Percentiles rank a stretch among this genome's conserved stretches.
These are phyloP conservation scores for Coprinopsis sp. DNA, from an alignment of 768 basidiomycete species.

Conservation along the genomic window DNA sequence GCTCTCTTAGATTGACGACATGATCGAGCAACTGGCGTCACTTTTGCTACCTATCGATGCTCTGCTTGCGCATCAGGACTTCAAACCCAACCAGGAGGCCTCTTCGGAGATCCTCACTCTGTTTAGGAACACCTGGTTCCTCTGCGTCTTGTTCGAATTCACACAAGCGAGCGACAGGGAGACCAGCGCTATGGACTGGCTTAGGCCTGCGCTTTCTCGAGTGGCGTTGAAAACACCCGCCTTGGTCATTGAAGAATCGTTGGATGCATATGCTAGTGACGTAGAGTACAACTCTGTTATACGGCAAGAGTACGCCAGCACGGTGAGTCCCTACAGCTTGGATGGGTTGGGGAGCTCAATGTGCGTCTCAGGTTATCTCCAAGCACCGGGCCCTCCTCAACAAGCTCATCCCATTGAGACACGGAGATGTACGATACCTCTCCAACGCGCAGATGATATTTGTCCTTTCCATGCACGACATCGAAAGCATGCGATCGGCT, in stretches of 20 bases:
- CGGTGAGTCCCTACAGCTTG: constrained; percentile 37
- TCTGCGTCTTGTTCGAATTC: constrained; percentile 84
- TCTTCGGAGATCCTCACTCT: constrained; percentile 61
- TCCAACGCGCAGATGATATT: constrained; percentile 84
- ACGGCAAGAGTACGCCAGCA: constrained; percentile 76
- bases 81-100: constrained; percentile 52
- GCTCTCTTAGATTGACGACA: constrained; percentile 59
- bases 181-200: constrained; percentile 71
- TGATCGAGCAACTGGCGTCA: constrained; percentile 84
- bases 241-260: constrained; percentile 75
- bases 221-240: constrained; percentile 86
- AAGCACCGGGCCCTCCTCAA: constrained; percentile 64
- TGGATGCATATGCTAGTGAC: constrained; percentile 80
- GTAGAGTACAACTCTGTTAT: constrained; percentile 92
- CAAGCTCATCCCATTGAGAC: constrained; percentile 59
- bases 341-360: neutral
- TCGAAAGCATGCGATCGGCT: constrained; percentile 83
- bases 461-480: constrained; percentile 77
- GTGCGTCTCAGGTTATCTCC: constrained; percentile 52
- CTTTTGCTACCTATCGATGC: constrained; percentile 89
- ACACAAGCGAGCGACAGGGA: constrained; percentile 52
- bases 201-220: constrained; percentile 65
- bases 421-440: constrained; percentile 67
- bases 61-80: constrained; percentile 67
- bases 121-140: constrained; percentile 93